Conservation (phyloP, 1,139 yeast genomes). For the Lodderomyces theae region DNA sequence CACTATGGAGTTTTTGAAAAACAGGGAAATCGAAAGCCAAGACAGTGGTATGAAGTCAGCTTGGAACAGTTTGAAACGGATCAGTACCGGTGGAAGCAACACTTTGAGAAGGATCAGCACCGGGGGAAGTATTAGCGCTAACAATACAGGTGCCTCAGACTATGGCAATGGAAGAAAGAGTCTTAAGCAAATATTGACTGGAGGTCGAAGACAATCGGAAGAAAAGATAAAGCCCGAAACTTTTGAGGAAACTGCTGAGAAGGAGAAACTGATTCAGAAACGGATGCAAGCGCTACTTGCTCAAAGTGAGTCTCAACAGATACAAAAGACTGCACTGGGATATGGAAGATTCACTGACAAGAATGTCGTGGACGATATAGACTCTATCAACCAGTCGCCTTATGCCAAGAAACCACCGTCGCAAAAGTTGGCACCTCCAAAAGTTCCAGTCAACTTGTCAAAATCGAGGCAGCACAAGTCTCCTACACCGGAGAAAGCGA, state of each 20-base stretch:
- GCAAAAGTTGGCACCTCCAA: conserved; percentile 26
- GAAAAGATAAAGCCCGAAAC: conserved; percentile 3
- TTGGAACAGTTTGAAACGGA: conserved; percentile 5
- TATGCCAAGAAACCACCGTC: conserved; percentile 6
- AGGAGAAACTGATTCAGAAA: conserved; percentile 51
- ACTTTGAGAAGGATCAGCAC: conserved; percentile 39
- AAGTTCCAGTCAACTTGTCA: conserved; percentile 31
- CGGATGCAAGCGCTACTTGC: conserved; percentile 62
- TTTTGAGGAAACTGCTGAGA: conserved; percentile 5
- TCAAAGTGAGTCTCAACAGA: conserved; percentile 44
- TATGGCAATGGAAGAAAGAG: conserved; percentile 31
- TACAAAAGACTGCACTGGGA: conserved; percentile 64
- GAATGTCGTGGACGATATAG: conserved; percentile 35
- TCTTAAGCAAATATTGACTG: conserved; percentile 42
- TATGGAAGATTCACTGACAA: conserved; percentile 67
- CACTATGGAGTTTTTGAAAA: conserved; percentile 57
- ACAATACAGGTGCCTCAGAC: conserved; percentile 23
- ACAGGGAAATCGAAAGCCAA: conserved; percentile 28
- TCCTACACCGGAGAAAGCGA: conserved; percentile 1
- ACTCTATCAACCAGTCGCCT: conserved; percentile 31
- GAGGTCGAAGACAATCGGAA: conserved; percentile 23
- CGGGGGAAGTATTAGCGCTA: conserved; percentile 28
- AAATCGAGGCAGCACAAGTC: conserved; percentile 10
- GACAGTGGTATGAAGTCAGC: conserved; percentile 6
- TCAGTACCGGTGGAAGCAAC: conserved; percentile 42